Base-by-base conservation (phyloP, 108 stramenopile species). In the Conticribra weissflogii region DNA sequence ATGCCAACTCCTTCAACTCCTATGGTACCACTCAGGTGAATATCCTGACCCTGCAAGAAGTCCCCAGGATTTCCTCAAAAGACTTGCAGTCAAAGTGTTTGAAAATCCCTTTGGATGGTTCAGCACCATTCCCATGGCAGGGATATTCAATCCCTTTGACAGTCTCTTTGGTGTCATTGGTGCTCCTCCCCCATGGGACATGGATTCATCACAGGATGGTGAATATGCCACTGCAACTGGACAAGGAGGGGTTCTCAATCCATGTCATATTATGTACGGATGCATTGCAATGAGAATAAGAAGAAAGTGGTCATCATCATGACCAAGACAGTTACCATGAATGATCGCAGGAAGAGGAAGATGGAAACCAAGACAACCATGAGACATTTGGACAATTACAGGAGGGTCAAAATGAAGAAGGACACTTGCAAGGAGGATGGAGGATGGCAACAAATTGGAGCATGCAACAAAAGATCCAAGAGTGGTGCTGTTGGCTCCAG, bases 1-100 rank as follows among this genome's bases (percentile, higher is more conserved):
- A 51, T 30, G 54, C 53, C 29, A 23, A 30, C 45, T 48, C 68
- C n/a, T 58, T 50, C 68, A 59, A 56, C 15, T 70, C 68, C 24
- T 78, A 70, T 59, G 68, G 76, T 19, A 71, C 76, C 15, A 78
- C 76, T 30, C 68, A 71, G 44, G 76, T 78, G 22, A 71, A 61
- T 44, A 34, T 78, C 12, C 64, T 78, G 12, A 63, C 76, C 9
- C 33, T 70, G 31, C 68, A 44, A 32, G 69, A 66, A 53, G 59
- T 78, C 1, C 76, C 76, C 18, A 64, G 59, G 8, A n/a, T 68
- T n/a, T 28, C 54, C 9, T 27, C 28, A 1, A 33, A 44, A 25
- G 67, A 63, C 15, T 32, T 21, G 0, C 57, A 65, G 1, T 57
- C 57, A 17, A 34, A 59, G 46, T 41, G 27, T 70, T 65, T 55